Evolutionary conservation across 306 rosid species (phyloP), one percentile per base, ranked within the genome.

Genomic region (Prunus mongolica): DNA sequence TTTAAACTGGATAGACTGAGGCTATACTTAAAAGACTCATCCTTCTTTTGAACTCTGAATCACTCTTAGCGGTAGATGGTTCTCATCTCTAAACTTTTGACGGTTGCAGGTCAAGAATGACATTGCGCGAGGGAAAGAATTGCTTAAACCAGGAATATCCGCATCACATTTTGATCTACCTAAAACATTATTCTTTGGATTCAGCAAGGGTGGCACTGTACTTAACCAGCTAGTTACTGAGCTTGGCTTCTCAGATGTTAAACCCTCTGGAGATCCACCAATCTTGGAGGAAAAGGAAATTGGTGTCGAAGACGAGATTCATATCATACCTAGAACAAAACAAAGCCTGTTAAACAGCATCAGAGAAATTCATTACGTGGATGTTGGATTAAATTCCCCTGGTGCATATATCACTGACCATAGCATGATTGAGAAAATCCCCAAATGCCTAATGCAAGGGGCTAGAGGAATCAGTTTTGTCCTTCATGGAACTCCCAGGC

Each of bases 401-500:
- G 93, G 95, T 34, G 95, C 97, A 41, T 92, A 94, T 81, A 71
- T 94, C 66, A 92, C 90, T 12, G 82, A 88, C 75, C 41, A 24
- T 12, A 80, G 80, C 45, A 84, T 76, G 67, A 75, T 92, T 79
- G 81, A 83, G 82, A 85, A 87, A 80, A 80, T 94, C 71, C 84
- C 89, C 22, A 55, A 65, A 44, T 66, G 78, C 76, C 78, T 91
- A 20, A 69, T 49, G 38, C 80, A 81, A 82, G 86, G 79, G 80
- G 77, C 79, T 14, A 20, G 56, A 45, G 77, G 72, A 74, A 45
- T 94, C 54, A 81, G 87, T 19, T 86, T 94, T 72, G 28, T 87
- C 50, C 91, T 94, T 79, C 97, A 94, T n/a, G 98, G 98, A 66
- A 90, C 98, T 8, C 96, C 97, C 0, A 86, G 95, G 77, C 98